A percentile compares a stretch with the other conserved stretches of the same genome.
phyloP scores from a whole-genome alignment of 805 yeast species.

The Tetrapisispora taiwanensis region DNA sequence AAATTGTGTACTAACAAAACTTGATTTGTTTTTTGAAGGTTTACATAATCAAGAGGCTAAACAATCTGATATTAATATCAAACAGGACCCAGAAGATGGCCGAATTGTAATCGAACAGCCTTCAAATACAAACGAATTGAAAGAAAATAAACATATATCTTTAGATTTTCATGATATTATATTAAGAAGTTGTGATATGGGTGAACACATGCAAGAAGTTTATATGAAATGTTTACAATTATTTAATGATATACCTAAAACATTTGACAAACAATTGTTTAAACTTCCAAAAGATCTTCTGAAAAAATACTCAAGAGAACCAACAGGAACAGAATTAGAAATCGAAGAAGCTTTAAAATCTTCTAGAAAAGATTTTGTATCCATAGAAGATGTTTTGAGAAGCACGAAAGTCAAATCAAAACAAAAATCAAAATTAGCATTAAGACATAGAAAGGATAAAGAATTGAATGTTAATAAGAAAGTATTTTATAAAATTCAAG shows the following conservation, averaged over 20 bases:
- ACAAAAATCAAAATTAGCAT: constrained; percentile 10
- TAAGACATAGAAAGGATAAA: constrained; percentile 4
- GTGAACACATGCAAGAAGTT: constrained; percentile 23
- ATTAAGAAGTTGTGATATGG: constrained; percentile 23
- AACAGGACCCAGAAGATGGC: constrained; percentile 6
- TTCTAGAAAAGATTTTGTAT: constrained; percentile 11
- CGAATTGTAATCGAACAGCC: background rate
- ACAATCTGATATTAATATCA: constrained; percentile 14
- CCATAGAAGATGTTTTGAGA: constrained; percentile 11
- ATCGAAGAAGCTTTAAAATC: constrained; percentile 1
- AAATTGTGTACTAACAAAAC: constrained; percentile 14
- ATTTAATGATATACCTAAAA: constrained; percentile 23
- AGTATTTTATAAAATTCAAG: constrained; percentile 3
- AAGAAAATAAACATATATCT: constrained; percentile 10
- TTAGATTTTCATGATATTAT: constrained; percentile 23
- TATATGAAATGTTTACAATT: constrained; percentile 26
- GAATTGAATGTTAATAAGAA: constrained; percentile 1
- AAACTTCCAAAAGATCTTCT: constrained; percentile 19
- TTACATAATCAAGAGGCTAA: constrained; percentile 20
- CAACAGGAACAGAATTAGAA: background rate
- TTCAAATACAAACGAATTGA: constrained; percentile 4
- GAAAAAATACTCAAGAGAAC: constrained; percentile 11
- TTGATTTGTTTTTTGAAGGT: constrained; percentile 22
- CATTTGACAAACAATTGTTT: constrained; percentile 14
- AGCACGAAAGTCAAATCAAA: constrained; percentile 11